Conservation (phyloP, 495 filamentous ascomycete species). For the Friedmanniomyces endolithicus region DNA sequence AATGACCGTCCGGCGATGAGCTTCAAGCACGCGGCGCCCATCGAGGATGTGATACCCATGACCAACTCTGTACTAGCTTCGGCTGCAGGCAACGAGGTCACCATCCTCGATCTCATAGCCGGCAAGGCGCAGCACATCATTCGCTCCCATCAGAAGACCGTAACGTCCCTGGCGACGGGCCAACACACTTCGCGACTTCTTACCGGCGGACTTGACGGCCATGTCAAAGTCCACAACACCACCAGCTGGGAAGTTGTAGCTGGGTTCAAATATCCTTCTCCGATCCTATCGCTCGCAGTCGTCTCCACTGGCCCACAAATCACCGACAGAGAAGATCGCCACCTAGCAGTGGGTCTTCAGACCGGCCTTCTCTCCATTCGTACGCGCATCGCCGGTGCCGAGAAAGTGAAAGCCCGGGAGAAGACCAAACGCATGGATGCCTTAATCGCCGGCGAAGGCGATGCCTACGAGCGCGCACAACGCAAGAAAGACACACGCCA, state of each 20-base stretch:
- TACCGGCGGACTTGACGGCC: slow-evolving; percentile 80
- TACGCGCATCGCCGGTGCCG: slow-evolving; percentile 71
- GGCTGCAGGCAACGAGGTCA: slow-evolving; percentile 74
- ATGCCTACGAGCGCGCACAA: slow-evolving; percentile 52
- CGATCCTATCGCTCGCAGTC: slow-evolving; percentile 70
- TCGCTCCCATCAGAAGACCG: slow-evolving; percentile 93
- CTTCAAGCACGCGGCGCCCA: slow-evolving; percentile 79
- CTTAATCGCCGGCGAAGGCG: slow-evolving; percentile 60
- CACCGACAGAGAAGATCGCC: slow-evolving; percentile 54
- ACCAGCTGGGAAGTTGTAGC: slow-evolving; percentile 83
- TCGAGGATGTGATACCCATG: slow-evolving; percentile 78
- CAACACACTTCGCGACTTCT: slow-evolving; percentile 68
- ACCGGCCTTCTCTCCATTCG: slow-evolving; percentile 78
- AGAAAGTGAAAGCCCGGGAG: slow-evolving; percentile 65
- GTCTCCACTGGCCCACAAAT: slow-evolving; percentile 47
- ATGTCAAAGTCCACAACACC: slow-evolving; percentile 93
- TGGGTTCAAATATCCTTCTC: slow-evolving; percentile 80
- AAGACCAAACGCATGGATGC: slow-evolving; percentile 78
- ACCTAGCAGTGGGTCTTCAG: slow-evolving; percentile 87
- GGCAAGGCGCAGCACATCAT: slow-evolving; percentile 76
- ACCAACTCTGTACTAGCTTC: slow-evolving; percentile 77
- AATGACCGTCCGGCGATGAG: slow-evolving; percentile 57
- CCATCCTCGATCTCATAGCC: slow-evolving; percentile 87
- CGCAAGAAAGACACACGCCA: slow-evolving; percentile 47
- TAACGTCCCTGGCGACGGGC: slow-evolving; percentile 70